Conservation (phyloP, 75 land plant genomes). For the Sequoiadendron giganteum region DNA sequence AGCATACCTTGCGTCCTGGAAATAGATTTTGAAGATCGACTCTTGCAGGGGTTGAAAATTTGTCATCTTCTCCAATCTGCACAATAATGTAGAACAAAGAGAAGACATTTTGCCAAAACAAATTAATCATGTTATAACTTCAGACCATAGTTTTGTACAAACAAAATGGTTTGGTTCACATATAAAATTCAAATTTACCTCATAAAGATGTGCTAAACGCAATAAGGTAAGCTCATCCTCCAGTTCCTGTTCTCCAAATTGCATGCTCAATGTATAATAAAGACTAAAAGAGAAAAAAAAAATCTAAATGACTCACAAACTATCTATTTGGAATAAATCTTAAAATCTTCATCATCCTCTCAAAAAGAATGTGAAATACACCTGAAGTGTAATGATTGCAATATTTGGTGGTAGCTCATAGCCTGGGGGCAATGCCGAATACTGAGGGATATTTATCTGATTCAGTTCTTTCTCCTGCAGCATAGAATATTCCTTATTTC, state of each 20-base stretch:
- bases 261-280: background rate
- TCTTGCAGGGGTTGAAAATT: constrained; percentile 3
- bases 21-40: constrained; percentile 14
- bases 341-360: background rate
- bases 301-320: background rate
- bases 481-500: background rate
- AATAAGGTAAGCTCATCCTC: constrained; percentile 25
- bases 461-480: constrained; percentile 23
- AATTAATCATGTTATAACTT: background rate
- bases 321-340: background rate
- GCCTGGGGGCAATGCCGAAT: constrained; percentile 26
- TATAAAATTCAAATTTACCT: constrained; percentile 21
- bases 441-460: constrained; percentile 11
- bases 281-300: background rate
- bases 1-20: constrained; percentile 9
- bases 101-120: background rate
- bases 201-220: constrained; percentile 40
- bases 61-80: constrained; percentile 13
- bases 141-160: background rate
- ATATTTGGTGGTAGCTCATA: constrained; percentile 43
- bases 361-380: constrained; percentile 4
- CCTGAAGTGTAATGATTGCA: constrained; percentile 46
- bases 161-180: background rate
- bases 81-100: background rate
- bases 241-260: constrained; percentile 22